Evolutionary conservation across 179 eudicot genomes (phyloP), one percentile per base, ranked within the genome.

Genomic region (Spergularia azorica): DNA sequence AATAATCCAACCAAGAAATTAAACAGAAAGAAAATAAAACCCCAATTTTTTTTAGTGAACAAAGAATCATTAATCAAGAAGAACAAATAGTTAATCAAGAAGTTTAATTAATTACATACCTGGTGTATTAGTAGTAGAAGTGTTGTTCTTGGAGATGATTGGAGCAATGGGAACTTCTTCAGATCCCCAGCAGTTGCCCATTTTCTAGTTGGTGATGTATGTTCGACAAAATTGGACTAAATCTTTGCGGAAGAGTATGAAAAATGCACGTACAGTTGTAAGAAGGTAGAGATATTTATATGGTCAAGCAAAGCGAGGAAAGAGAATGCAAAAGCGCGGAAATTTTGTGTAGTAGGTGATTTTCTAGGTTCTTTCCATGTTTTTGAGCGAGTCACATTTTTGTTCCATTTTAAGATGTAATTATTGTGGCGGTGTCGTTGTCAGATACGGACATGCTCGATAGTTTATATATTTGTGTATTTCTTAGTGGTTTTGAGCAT

Each of bases 151-250:
- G 39, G 11, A 26, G 13, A 50, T 52, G 13, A 50, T 52, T 14
- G 76, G 83, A 36, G 76, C 67, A 60, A 18, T 65, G 51, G 71
- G 43, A 9, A 48, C 77, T 71, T 76, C 80, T 76, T 71, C 76
- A 51, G 83, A 58, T 50, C 77, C 77, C 67, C 77, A 80, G 36
- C 80, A 80, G 15, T 80, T 80, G 16, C 83, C 83, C 83, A 80
- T 80, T 80, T 13, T 62, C 36, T 14, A 21, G 36, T 61, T 52
- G 11, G n/a, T 21, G 12, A 1, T n/a, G 1, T 43, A 36, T 46
- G 13, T 16, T 32, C 9, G 9, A 6, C 39, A 56, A 71, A 73
- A 20, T 1, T 11, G 15, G 67, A 46, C 48, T n/a, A 43, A 10
- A 6, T 43, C 14, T n/a, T 63, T n/a, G 13, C 16, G 32, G 2